Evolutionary conservation across 2,329 filamentous ascomycete species (phyloP), one percentile per base, ranked within the genome.

Genomic region (Ceratocystis diversiconidia): DNA sequence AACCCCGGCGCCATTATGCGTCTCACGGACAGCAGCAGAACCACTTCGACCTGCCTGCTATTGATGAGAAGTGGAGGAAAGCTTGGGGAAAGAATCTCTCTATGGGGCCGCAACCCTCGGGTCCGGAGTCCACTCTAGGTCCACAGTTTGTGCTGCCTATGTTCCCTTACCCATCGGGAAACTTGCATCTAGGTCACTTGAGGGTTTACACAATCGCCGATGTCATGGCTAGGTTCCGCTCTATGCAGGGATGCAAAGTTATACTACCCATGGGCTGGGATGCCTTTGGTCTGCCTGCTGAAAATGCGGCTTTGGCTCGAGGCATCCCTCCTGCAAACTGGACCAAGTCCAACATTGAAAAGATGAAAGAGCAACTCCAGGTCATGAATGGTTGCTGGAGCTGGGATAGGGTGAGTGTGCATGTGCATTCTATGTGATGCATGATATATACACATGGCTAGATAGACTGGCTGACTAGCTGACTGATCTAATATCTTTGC

Each of bases 231-330:
- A 83, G 91, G 64, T 95, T 86, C 72, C 84, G 86, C 71, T 82
- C 81, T 30, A 85, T 95, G 76, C 84, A 86, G 70, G 90, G 90
- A 17, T 80, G 85, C 70, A 76, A 88, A 65, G 89, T 95, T 41
- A 75, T 95, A 64, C 83, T 95, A 69, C 90, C 91, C n/a, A 95
- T 95, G 82, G 91, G 91, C 10, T 96, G 91, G 90, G 91, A 96
- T 78, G 89, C 90, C 4, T 95, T 96, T 76, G 91, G 91, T 1
- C 77, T 96, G 65, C 91, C 91, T 10, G 91, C 91, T 55, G 91
- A 96, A 75, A 96, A 96, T 76, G 91, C 91, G 19, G 91, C 91
- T 7, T 88, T 95, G 66, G 89, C 95, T 75, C 79, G 87, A 68
- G 89, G 89, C 12, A 80, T 92, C 68, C 83, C 89, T 71, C 90